Evolutionary conservation across 1,284 basidiomycete genomes (phyloP).

Genomic region (Fomes fomentarius): DNA sequence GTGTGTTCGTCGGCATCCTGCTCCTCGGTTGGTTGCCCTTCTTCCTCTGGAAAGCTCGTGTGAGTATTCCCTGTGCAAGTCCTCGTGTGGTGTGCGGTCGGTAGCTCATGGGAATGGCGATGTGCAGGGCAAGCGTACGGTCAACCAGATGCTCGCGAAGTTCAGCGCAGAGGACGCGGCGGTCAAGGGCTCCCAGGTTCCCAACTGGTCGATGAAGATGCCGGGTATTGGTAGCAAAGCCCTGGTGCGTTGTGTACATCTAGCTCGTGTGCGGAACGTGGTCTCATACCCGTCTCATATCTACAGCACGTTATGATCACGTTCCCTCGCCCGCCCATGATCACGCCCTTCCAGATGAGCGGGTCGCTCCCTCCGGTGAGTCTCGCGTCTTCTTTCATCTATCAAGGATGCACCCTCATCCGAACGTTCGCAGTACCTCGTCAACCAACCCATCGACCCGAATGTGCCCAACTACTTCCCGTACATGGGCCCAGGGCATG

Average conservation of each 20-base stretch:
- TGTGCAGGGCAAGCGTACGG: slow-evolving; percentile 46
- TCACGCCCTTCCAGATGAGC: slow-evolving; percentile 48
- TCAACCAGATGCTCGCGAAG: slow-evolving; percentile 41
- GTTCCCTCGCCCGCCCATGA: slow-evolving; percentile 38
- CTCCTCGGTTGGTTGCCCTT: slow-evolving; percentile 48
- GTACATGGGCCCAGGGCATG: slow-evolving; percentile 20
- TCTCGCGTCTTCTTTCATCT: background rate
- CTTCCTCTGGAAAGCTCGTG: slow-evolving; percentile 51
- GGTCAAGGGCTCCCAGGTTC: slow-evolving; percentile 36
- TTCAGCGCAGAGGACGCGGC: slow-evolving; percentile 49
- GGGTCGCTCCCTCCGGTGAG: slow-evolving; percentile 49
- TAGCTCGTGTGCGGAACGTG: background rate
- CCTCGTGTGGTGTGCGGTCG: background rate
- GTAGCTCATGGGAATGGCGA: background rate
- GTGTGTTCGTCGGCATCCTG: slow-evolving; percentile 41
- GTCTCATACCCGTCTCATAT: slow-evolving; percentile 1
- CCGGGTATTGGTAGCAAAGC: slow-evolving; percentile 45
- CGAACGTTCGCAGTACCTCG: slow-evolving; percentile 30
- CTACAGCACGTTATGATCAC: slow-evolving; percentile 48
- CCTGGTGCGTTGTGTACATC: slow-evolving; percentile 38
- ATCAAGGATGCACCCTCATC: background rate
- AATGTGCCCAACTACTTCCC: slow-evolving; percentile 24
- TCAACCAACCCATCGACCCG: slow-evolving; percentile 36
- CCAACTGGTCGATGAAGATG: slow-evolving; percentile 47
- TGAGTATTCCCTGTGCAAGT: slow-evolving; percentile 29